Evolutionary conservation across 352 stramenopile species (phyloP).

Genomic region (Phytophthora hibernalis): DNA sequence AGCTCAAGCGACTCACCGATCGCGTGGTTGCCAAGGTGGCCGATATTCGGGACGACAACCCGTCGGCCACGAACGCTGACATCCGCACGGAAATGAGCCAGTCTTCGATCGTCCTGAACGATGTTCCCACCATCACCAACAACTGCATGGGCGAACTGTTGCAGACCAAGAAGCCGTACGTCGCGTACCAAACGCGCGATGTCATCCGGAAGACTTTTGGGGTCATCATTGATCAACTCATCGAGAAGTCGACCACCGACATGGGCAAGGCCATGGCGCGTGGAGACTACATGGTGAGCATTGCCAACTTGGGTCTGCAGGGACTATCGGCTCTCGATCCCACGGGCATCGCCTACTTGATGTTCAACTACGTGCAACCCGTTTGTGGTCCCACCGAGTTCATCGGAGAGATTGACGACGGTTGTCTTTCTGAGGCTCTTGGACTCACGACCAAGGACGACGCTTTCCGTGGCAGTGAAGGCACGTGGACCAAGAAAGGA

Average conservation of each 20-base stretch:
- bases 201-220: constrained; percentile 59
- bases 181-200: constrained; percentile 53
- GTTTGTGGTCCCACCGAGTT: constrained; percentile 67
- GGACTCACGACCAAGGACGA: constrained; percentile 48
- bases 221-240: constrained; percentile 65
- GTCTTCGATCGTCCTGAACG: constrained; percentile 50
- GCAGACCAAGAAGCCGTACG: constrained; percentile 38
- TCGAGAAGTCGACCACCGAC: constrained; percentile 46
- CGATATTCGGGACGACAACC: constrained; percentile 40
- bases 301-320: constrained; percentile 42
- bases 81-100: constrained; percentile 53
- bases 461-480: constrained; percentile 51
- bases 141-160: constrained; percentile 52
- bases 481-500: constrained; percentile 52
- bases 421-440: constrained; percentile 38
- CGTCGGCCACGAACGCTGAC: constrained; percentile 36
- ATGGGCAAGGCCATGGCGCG: constrained; percentile 44
- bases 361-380: constrained; percentile 61
- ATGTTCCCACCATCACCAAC: constrained; percentile 53
- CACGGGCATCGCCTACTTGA: constrained; percentile 52
- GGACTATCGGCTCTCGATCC: constrained; percentile 48
- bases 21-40: constrained; percentile 51
- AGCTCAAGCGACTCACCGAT: constrained; percentile 57
- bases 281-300: constrained; percentile 47
- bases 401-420: constrained; percentile 67